Percentiles rank a stretch among this genome's conserved stretches.
These are phyloP conservation scores for Diplodia intermedia DNA, from an alignment of 2,329 filamentous ascomycete species.

Conservation along the genomic window DNA sequence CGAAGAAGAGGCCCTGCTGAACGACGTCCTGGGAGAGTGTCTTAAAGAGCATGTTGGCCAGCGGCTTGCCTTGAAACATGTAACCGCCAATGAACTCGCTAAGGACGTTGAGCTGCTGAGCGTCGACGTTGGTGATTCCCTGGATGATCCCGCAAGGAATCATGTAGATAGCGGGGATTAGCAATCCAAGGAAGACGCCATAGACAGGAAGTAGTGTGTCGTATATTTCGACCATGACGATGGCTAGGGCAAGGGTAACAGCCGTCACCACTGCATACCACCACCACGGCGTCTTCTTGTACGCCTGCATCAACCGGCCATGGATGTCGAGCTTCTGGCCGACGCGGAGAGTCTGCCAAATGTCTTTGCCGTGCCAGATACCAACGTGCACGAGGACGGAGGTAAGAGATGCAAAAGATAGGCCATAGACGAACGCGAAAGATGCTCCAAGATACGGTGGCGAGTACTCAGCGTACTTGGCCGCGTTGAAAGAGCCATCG, in stretches of 20 bases:
- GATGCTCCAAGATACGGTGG: constrained; percentile 49
- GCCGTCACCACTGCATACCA: constrained; percentile 61
- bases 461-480: constrained; percentile 50
- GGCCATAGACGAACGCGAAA: constrained; percentile 47
- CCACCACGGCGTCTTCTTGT: constrained; percentile 46
- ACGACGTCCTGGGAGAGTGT: constrained; percentile 33
- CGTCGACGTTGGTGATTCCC: constrained; percentile 32
- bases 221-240: constrained; percentile 30
- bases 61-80: constrained; percentile 72
- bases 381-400: constrained; percentile 49
- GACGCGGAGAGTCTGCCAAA: constrained; percentile 37
- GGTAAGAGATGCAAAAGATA: constrained; percentile 45
- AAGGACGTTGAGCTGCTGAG: constrained; percentile 63
- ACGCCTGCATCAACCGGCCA: constrained; percentile 44
- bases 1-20: constrained; percentile 31
- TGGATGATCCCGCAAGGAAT: constrained; percentile 32
- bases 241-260: constrained; percentile 50
- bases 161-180: constrained; percentile 30
- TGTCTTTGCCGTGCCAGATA: constrained; percentile 44
- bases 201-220: constrained; percentile 27
- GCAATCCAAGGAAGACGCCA: constrained; percentile 23
- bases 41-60: constrained; percentile 67
- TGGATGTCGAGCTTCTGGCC: constrained; percentile 42
- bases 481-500: constrained; percentile 43
- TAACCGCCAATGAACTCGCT: constrained; percentile 67